Base-by-base conservation (phyloP, 108 stramenopile genomes). In the Discostella pseudostelligera region DNA sequence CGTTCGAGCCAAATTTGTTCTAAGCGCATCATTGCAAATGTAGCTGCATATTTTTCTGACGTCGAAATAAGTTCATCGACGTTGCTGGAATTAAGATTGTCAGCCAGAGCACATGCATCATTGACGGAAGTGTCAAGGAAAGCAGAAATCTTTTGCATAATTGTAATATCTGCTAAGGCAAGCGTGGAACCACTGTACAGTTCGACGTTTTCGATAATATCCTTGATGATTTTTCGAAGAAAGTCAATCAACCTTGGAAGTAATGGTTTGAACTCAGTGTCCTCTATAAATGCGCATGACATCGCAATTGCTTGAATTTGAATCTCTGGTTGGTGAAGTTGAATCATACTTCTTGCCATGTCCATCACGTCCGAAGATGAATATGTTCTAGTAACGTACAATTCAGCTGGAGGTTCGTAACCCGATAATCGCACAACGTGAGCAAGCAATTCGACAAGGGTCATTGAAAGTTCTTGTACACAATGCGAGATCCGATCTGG, bases 231-330 rank as follows among this genome's bases (percentile, higher is more conserved):
- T 37, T 64, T 65, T 12, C 73, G 65, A 14, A 74, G 4, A 48
- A 58, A 74, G 56, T 74, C 73, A 20, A 74, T 37, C 10, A 66
- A 59, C 26, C 55, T 55, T 60, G 73, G 65, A 10, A 74, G 39
- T 24, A 74, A 19, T 12, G 53, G 42, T 37, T 44, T 51, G 39
- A 35, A 19, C 11, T 22, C 29, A 42, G 44, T 13, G 20, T 19
- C 19, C 14, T 29, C 14, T n/a, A 17, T 72, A 21, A 74, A 54
- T 22, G 59, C 53, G 13, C 51, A 60, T 16, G 60, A 0, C 36
- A 24, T 48, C 13, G 59, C 14, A 20, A 74, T 22, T 9, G 51
- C 40, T 13, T 50, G 39, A 4, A 74, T 36, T 17, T 65, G 73
- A 14, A 42, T 22, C 19, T 13, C 29, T 37, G 59, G 44, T 17